A percentile compares a stretch with the other conserved stretches of the same genome.
Evolutionary conservation across 2,329 filamentous ascomycete species (phyloP).

Genomic region (Aureobasidium mangrovei): DNA sequence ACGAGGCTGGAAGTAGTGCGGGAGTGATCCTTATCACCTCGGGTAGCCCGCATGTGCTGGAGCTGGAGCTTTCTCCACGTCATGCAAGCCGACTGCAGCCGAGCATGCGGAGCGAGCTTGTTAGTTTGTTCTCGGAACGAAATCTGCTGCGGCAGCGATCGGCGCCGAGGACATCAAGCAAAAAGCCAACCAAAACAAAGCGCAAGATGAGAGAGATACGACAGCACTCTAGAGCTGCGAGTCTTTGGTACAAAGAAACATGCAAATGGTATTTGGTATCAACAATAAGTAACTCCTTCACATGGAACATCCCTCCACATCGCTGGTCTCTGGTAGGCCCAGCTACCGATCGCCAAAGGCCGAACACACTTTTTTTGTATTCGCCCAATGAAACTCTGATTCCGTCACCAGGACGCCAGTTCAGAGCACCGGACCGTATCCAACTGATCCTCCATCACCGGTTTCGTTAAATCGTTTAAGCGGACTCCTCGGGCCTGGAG

Average conservation of each 20-base stretch:
- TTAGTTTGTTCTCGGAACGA: not conserved
- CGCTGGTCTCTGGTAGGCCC: constrained; percentile 6
- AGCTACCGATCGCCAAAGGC: constrained; percentile 11
- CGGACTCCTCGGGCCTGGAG: constrained; percentile 28
- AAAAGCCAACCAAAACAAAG: too few species aligned
- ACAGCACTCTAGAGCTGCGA: not conserved
- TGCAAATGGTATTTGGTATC: constrained; percentile 5
- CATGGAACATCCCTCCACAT: not conserved
- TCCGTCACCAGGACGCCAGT: constrained; percentile 11
- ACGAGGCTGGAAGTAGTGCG: too few species aligned
- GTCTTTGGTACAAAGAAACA: not conserved
- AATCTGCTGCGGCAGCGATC: not conserved
- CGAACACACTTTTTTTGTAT: constrained; percentile 7
- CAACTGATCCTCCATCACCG: not conserved
- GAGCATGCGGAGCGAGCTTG: too few species aligned
- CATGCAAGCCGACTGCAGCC: too few species aligned
- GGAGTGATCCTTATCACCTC: too few species aligned
- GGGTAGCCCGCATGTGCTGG: too few species aligned
- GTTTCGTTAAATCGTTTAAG: not conserved
- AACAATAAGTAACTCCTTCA: constrained; percentile 8
- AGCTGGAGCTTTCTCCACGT: too few species aligned
- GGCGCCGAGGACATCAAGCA: too few species aligned
- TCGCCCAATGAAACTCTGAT: not conserved
- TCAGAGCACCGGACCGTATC: not conserved
- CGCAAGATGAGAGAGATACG: not conserved